Evolutionary conservation across 148 eudicot species (phyloP), one percentile per base, ranked within the genome.

Genomic region (Fallopia convolvulus): DNA sequence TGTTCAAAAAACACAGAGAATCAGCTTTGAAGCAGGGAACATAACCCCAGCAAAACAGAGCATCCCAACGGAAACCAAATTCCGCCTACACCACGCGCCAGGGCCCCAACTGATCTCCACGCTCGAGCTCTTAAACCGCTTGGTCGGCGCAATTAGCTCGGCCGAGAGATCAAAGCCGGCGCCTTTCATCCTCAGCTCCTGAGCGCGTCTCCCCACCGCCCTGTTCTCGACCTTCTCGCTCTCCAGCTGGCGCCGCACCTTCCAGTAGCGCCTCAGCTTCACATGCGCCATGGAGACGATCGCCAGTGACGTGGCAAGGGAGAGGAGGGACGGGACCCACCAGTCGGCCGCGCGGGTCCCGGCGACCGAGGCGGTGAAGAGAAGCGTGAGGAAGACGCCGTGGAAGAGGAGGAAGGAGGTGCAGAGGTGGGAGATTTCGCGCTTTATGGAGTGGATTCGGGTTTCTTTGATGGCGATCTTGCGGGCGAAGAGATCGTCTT

Each of bases 171-270:
- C 89, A 41, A 87, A 71, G 14, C 74, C 17, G 20, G 74, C 74
- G 12, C 74, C 74, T 74, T 87, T 87, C 92, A 87, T 85, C 84
- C 92, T 84, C 86, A 89, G 73, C 76, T 89, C 92, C 75, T 84
- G 86, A 30, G 87, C 73, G 48, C 90, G 84, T 55, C 90, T 47
- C 26, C 83, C 60, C 9, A 89, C 53, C 1, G 85, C 85, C 17
- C 92, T 78, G 23, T 58, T 80, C 21, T 87, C 88, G 23, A 1
- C 77, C 72, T 71, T 82, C 70, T 86, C 92, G 63, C 86, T 86
- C 85, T 84, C 85, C 77, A 87, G 66, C 84, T 79, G 84, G 42
- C 76, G 52, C 12, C 12, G 46, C 74, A 76, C 86, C 50, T 84
- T 86, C 89, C 90, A 87, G 76, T 60, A 87, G 83, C 87, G 82